Evolutionary conservation across 306 rosid species (phyloP).

Genomic region (Parietaria judaica): DNA sequence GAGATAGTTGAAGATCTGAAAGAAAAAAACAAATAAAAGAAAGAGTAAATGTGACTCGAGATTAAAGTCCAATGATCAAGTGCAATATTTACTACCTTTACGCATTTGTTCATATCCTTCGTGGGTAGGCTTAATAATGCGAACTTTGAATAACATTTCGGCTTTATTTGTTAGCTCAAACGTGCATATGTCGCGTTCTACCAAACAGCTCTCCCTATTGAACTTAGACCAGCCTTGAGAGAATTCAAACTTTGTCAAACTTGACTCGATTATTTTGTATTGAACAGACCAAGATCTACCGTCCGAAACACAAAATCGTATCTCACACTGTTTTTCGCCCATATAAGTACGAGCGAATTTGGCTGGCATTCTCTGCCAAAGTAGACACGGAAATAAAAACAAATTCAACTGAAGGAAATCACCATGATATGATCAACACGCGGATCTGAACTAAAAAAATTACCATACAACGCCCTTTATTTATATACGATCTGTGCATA

Average conservation of each 20-base stretch:
- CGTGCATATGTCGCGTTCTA: slow-evolving; percentile 12
- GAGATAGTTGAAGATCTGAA: background rate
- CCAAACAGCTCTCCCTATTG: slow-evolving; percentile 12
- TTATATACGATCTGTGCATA: too few species aligned
- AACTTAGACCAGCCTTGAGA: slow-evolving; percentile 10
- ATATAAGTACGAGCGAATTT: background rate
- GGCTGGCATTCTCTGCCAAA: background rate
- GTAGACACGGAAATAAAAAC: too few species aligned
- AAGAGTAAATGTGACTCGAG: background rate
- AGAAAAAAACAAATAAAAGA: background rate
- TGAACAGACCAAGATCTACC: background rate
- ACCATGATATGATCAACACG: too few species aligned
- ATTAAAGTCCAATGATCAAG: background rate
- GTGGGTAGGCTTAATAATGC: background rate
- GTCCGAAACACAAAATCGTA: background rate
- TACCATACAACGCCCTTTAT: too few species aligned
- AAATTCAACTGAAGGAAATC: too few species aligned
- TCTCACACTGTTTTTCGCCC: background rate
- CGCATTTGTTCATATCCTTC: too few species aligned
- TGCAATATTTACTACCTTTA: background rate
- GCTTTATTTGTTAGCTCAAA: background rate
- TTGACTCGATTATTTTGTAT: background rate
- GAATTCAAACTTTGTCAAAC: background rate
- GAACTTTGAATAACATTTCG: background rate
- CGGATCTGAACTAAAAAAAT: too few species aligned